phyloP scores from a whole-genome alignment of 2,329 filamentous ascomycete species.

The Elsinoe perseae region DNA sequence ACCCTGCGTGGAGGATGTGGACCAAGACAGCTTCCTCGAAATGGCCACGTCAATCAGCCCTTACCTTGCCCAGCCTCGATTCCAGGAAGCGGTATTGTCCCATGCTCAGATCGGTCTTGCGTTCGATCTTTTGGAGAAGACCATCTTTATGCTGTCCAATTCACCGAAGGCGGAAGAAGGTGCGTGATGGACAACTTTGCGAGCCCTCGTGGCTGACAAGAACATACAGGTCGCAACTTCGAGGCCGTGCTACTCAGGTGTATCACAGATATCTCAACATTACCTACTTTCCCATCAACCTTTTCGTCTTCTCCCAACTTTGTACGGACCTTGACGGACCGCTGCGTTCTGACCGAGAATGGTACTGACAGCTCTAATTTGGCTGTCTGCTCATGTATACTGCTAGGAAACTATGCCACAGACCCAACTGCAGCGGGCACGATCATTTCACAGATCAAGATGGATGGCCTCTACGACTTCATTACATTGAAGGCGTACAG shows the following conservation, averaged over 20 bases:
- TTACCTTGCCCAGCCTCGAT: slow-evolving; percentile 15
- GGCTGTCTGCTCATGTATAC: slow-evolving; percentile 16
- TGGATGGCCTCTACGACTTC: slow-evolving; percentile 13
- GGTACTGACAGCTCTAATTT: slow-evolving; percentile 10
- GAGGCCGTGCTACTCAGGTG: slow-evolving; percentile 9
- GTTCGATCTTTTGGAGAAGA: slow-evolving; percentile 17
- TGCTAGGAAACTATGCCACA: slow-evolving; percentile 18
- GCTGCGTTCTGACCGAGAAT: slow-evolving; percentile 11
- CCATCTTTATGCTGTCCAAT: slow-evolving; percentile 14
- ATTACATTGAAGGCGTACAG: slow-evolving; percentile 9
- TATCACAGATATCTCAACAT: slow-evolving; percentile 12
- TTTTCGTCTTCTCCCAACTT: neutral
- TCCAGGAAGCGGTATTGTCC: slow-evolving; percentile 13
- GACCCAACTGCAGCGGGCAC: slow-evolving; percentile 11
- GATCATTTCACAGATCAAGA: slow-evolving; percentile 15
- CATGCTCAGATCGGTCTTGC: slow-evolving; percentile 11
- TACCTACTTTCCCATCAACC: slow-evolving; percentile 2
- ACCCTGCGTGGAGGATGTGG: slow-evolving; percentile 16
- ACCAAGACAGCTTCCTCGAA: slow-evolving; percentile 18
- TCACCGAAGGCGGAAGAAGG: slow-evolving; percentile 12
- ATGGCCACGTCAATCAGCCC: slow-evolving; percentile 14
- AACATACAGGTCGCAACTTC: neutral
- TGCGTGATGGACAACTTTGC: neutral
- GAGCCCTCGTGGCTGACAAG: neutral
- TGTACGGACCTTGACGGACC: neutral